Conservation (phyloP, 768 basidiomycete genomes). For the Podaxis mareebaensis region DNA sequence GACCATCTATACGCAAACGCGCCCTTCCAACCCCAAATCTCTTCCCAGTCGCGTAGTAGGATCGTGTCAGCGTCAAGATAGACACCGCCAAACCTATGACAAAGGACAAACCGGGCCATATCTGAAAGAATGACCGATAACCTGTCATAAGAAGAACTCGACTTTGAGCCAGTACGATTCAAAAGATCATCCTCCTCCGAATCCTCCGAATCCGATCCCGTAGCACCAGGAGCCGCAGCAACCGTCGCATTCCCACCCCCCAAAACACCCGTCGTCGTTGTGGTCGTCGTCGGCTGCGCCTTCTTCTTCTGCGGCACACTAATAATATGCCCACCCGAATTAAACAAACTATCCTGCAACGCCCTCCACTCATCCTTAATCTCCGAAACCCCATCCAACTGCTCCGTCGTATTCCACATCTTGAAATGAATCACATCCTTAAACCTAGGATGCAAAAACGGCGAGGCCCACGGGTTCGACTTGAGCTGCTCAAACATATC, state of each 20-base stretch:
- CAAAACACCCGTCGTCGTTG: constrained; percentile 19
- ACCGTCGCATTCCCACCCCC: constrained; percentile 44
- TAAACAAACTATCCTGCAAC: constrained; percentile 76
- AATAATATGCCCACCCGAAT: constrained; percentile 81
- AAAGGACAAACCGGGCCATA: constrained; percentile 95
- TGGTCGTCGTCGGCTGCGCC: constrained; percentile 17
- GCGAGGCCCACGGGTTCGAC: constrained; percentile 86
- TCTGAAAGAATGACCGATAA: constrained; percentile 92
- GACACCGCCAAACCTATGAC: constrained; percentile 91
- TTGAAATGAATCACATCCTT: constrained; percentile 88
- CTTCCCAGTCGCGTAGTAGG: constrained; percentile 94
- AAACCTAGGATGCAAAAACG: constrained; percentile 89
- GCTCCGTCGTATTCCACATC: constrained; percentile 97
- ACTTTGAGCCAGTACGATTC: constrained; percentile 88
- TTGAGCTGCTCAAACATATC: constrained; percentile 85
- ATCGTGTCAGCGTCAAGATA: constrained; percentile 95
- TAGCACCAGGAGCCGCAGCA: constrained; percentile 35
- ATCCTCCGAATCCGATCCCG: neutral
- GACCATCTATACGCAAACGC: constrained; percentile 97
- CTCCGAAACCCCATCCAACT: constrained; percentile 84
- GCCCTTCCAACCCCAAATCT: constrained; percentile 93
- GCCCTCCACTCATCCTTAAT: constrained; percentile 86
- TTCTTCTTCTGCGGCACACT: constrained; percentile 46
- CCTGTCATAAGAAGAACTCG: constrained; percentile 84
- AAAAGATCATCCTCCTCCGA: constrained; percentile 56